Base-by-base conservation (phyloP, 805 yeast species). In the Candida sonorensis region DNA sequence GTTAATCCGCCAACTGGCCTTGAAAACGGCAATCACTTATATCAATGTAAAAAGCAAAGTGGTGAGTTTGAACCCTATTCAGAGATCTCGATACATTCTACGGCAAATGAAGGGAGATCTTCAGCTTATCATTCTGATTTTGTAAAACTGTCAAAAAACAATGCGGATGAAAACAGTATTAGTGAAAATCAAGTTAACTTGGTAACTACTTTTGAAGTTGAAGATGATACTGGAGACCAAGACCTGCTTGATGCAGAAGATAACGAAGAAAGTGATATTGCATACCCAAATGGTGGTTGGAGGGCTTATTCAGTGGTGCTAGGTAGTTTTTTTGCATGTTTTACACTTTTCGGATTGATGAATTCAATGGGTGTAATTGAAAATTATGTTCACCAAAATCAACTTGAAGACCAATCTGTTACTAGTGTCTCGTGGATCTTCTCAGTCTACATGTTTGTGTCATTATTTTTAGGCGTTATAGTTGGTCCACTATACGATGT, bases 331-430 rank as follows among this genome's bases (percentile, higher is more conserved):
- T 50, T 71, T 26, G 84, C 83, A 0, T 59, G 72, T 23, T 56
- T 67, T 2, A 69, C 72, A 2, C 61, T 63, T 26, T 67, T 76
- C 36, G 86, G 87, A 1, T 42, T 74, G 23, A 52, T 73, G 37
- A 78, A 78, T 45, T 54, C 77, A 2, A 59, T 69, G 24, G 85
- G 86, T 41, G 80, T 75, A 4, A 64, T 79, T 24, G 78, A 79
- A 52, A 66, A 79, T 0, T 75, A 77, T 42, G 62, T 79, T 8
- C 64, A 74, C 7, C 57, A 55, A 10, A 69, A 78, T 50, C 84
- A 78, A 50, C 53, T 79, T 38, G 57, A 57, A 2, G 44, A 64
- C 27, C 55, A 59, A 5, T 50, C 64, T 5, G 59, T 72, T 2
- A 64, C 79, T 2, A 54, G 70, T 2, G 62, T 75, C 5, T 69